Evolutionary conservation across 1,284 basidiomycete genomes (phyloP).

Genomic region (Ceratobasidium sp.): DNA sequence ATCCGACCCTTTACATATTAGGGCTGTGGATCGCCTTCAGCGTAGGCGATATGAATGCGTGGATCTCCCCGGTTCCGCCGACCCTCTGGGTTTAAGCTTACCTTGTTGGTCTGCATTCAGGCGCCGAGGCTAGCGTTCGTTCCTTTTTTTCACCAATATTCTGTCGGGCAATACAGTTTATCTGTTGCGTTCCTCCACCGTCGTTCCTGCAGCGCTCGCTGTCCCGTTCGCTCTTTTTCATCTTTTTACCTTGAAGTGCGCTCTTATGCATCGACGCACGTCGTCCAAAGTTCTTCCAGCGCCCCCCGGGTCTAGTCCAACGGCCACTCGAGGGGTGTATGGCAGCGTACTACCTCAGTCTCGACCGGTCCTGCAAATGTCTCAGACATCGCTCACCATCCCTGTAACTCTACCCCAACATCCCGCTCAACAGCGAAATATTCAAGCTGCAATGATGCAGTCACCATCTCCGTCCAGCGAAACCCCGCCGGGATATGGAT

Average conservation of each 20-base stretch:
- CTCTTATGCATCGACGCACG: conserved; percentile 38
- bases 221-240: not conserved
- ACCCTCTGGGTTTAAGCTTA: conserved; percentile 17
- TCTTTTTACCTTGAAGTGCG: not conserved
- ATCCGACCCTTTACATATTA: conserved; percentile 5
- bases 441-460: conserved; percentile 45
- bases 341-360: not conserved
- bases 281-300: conserved; percentile 23
- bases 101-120: not conserved
- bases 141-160: conserved; percentile 1
- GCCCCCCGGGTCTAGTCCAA: conserved; percentile 1
- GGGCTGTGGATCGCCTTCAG: not conserved
- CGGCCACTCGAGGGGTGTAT: conserved; percentile 4
- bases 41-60: not conserved
- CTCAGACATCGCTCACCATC: conserved; percentile 14
- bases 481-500: not conserved
- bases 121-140: not conserved
- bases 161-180: conserved; percentile 3
- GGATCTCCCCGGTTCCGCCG: conserved; percentile 3
- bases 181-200: not conserved
- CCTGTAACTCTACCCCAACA: not conserved
- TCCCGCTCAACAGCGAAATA: conserved; percentile 4
- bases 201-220: not conserved
- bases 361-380: not conserved
- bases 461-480: conserved; percentile 5